These are phyloP conservation scores for Daldinia vernicosa DNA, from an alignment of 495 filamentous ascomycete species.

Conservation along the genomic window DNA sequence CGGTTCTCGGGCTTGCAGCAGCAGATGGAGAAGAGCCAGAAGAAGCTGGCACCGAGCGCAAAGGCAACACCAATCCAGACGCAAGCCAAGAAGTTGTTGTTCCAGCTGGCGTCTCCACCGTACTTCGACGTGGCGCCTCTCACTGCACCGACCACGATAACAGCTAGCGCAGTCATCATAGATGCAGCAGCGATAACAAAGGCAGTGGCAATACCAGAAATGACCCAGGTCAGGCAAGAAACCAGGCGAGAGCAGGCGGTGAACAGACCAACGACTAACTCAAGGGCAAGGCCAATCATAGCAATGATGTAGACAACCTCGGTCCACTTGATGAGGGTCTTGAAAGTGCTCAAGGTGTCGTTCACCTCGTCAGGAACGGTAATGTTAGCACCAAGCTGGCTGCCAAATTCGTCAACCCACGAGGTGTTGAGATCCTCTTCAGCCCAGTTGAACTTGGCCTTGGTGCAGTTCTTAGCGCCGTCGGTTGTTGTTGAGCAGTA, in stretches of 20 bases:
- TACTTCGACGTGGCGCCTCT: conserved; percentile 71
- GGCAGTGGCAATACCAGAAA: conserved; percentile 62
- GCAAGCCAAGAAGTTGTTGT: conserved; percentile 70
- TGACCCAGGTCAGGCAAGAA: conserved; percentile 60
- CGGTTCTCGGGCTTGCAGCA: conserved; percentile 72
- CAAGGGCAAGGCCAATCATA: conserved; percentile 72
- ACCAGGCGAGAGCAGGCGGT: conserved; percentile 62
- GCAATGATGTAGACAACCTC: conserved; percentile 79
- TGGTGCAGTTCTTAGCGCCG: conserved; percentile 62
- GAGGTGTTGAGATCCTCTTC: conserved; percentile 64
- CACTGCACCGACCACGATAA: conserved; percentile 73
- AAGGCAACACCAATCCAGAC: conserved; percentile 85
- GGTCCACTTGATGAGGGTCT: conserved; percentile 80
- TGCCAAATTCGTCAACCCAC: conserved; percentile 57
- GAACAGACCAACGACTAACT: conserved; percentile 81
- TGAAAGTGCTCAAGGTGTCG: conserved; percentile 74
- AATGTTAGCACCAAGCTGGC: conserved; percentile 50
- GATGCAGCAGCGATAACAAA: conserved; percentile 68
- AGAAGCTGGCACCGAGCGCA: conserved; percentile 73
- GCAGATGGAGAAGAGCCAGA: conserved; percentile 92
- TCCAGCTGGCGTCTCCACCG: conserved; percentile 68
- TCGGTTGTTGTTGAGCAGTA: conserved; percentile 72
- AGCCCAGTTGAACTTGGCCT: conserved; percentile 82
- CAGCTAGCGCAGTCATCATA: conserved; percentile 67
- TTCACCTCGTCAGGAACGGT: conserved; percentile 69